These are phyloP conservation scores for Yarrowia osloensis DNA, from an alignment of 805 yeast genomes.

Conservation along the genomic window DNA sequence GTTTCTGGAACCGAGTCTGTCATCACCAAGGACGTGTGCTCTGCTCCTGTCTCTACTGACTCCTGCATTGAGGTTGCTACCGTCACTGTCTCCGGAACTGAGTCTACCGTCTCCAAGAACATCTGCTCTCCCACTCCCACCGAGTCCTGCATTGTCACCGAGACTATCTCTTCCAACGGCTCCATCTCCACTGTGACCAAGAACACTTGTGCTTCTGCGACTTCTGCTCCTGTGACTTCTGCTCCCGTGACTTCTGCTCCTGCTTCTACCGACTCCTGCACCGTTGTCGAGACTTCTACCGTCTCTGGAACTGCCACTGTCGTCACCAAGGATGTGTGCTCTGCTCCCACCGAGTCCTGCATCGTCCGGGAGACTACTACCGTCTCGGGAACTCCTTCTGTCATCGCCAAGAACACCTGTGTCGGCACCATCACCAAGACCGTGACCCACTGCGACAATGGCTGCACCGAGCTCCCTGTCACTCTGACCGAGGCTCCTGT, in stretches of 20 bases:
- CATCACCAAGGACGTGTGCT: background rate
- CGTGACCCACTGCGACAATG: constrained; percentile 2
- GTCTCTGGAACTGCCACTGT: background rate
- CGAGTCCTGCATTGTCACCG: background rate
- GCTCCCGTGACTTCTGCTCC: too few species aligned
- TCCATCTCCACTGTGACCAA: background rate
- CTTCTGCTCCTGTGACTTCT: too few species aligned
- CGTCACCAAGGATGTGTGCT: background rate
- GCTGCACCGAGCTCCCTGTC: background rate
- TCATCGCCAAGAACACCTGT: constrained; percentile 1
- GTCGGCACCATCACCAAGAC: constrained; percentile 21
- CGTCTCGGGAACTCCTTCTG: background rate
- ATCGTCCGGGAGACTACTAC: background rate
- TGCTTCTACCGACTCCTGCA: background rate
- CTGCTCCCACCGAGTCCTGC: background rate
- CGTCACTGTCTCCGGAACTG: background rate
- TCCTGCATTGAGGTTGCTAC: background rate
- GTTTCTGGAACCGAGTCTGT: background rate
- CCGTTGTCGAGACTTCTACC: background rate
- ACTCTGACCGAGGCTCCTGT: constrained; percentile 23
- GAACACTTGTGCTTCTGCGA: background rate
- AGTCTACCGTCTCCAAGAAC: background rate
- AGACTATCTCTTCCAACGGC: background rate
- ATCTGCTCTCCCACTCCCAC: background rate
- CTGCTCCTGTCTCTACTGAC: background rate